Base-by-base conservation (phyloP, 345 rosid genomes). In the Gossypium herbaceum region DNA sequence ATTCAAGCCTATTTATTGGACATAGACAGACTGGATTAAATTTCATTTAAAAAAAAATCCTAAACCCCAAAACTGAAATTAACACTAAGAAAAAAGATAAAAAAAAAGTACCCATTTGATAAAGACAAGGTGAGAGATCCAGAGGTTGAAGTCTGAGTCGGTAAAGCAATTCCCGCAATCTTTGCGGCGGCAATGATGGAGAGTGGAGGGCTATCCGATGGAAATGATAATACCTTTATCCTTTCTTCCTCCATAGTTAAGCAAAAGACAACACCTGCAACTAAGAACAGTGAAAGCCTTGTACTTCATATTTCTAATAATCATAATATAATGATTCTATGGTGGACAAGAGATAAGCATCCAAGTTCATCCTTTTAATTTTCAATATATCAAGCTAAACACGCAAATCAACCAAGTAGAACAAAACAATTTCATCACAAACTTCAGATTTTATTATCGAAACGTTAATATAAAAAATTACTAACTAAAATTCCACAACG, bases 151-250 rank as follows among this genome's bases (percentile, higher is more conserved):
- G 41, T 47, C 39, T 67, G 56, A 22, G 55, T 45, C 2, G 55
- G 56, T 47, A 67, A 67, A 45, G 3, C 17, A 5, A 67, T 67
- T 22, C 56, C 71, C 1, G 71, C 55, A 12, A 67, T 67, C 71
- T 47, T 67, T 2, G 71, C 71, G 2, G 71, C 71, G 5, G 39
- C 56, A 3, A 67, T 67, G 71, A 67, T 7, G 19, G 71, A 67
- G 3, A 67, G 71, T 13, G 71, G 71, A 12, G 56, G 71, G 12
- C n/a, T 22, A 67, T 67, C 71, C 19, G 39, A n/a, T 8, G 56
- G 39, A 67, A 45, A 67, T 1, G 71, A 67, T 12, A 67, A 67
- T 15, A 67, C 19, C 71, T 22, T 22, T 19, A 67, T 20, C 55
- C 12, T 12, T 13, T 3, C 71, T 67, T 67, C 71, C 20, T 67